Evolutionary conservation across 805 yeast genomes (phyloP).

Genomic region (Candida maltosa): DNA sequence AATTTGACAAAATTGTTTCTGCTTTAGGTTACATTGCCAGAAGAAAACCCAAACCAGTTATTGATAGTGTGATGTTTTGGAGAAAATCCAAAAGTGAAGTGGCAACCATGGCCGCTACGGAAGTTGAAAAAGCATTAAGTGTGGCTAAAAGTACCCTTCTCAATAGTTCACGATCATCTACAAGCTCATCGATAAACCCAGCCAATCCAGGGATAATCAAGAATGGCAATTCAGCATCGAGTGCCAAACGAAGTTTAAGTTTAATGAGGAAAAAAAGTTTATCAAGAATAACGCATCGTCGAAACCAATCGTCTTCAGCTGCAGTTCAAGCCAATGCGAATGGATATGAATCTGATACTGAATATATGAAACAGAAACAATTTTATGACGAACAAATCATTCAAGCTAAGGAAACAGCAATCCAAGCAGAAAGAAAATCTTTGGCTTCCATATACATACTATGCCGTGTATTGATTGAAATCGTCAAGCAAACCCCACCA

Average conservation of each 20-base stretch:
- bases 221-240: conserved; percentile 9
- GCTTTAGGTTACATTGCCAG: conserved; percentile 90
- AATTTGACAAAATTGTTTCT: conserved; percentile 79
- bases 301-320: conserved; percentile 48
- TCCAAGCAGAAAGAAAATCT: conserved; percentile 83
- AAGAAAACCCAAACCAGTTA: conserved; percentile 88
- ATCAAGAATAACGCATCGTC: conserved; percentile 38
- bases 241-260: conserved; percentile 39
- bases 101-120: conserved; percentile 47
- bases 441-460: conserved; percentile 82
- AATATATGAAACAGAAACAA: conserved; percentile 18
- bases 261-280: conserved; percentile 39
- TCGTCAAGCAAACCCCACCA: conserved; percentile 82
- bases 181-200: conserved; percentile 7
- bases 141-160: conserved; percentile 35
- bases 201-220: conserved; percentile 13
- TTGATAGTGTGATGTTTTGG: conserved; percentile 98
- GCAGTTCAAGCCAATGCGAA: conserved; percentile 2
- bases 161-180: conserved; percentile 9
- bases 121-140: conserved; percentile 24
- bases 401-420: conserved; percentile 60
- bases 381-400: conserved; percentile 30
- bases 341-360: conserved; percentile 11
- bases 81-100: conserved; percentile 88
- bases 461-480: conserved; percentile 89